A percentile compares a stretch with the other conserved stretches of the same genome.
Conservation (phyloP, 306 rosid genomes). For the Inga oerstediana region DNA sequence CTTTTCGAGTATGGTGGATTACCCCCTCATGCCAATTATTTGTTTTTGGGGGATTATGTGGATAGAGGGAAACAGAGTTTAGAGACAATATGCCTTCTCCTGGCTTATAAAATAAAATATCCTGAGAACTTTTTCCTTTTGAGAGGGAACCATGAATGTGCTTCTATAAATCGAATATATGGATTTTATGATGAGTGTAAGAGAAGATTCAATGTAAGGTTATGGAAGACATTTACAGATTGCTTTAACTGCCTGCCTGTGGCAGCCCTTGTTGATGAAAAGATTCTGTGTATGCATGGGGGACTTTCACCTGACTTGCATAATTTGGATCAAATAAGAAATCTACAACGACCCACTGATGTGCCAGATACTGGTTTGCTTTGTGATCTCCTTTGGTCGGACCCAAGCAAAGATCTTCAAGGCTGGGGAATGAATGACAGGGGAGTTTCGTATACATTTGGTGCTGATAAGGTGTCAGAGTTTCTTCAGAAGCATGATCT, state of each 20-base stretch:
- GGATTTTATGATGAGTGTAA: conserved; percentile 97
- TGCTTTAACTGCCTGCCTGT: conserved; percentile 95
- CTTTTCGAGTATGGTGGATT: conserved; percentile 97
- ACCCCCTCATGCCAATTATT: conserved; percentile 90
- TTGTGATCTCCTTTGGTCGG: conserved; percentile 98
- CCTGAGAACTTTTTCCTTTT: conserved; percentile 91
- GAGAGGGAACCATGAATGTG: conserved; percentile 97
- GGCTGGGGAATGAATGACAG: conserved; percentile 96
- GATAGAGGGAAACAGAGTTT: conserved; percentile 96
- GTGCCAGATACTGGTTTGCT: conserved; percentile 94
- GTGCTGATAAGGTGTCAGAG: conserved; percentile 77
- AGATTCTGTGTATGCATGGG: conserved; percentile 96
- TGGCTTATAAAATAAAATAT: conserved; percentile 84
- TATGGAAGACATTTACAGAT: conserved; percentile 90
- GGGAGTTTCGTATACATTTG: conserved; percentile 95
- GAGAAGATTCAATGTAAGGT: conserved; percentile 83
- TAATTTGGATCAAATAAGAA: conserved; percentile 80
- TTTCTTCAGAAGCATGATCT: conserved; percentile 91
- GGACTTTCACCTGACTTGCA: conserved; percentile 89
- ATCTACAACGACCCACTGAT: conserved; percentile 71
- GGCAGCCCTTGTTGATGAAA: conserved; percentile 92
- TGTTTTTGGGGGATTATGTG: conserved; percentile 96
- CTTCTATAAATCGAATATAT: conserved; percentile 91
- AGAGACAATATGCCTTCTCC: conserved; percentile 94
- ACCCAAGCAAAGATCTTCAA: conserved; percentile 81